Conservation (phyloP, 371 early-diverging fungal species). For the Mucor racemosus region DNA sequence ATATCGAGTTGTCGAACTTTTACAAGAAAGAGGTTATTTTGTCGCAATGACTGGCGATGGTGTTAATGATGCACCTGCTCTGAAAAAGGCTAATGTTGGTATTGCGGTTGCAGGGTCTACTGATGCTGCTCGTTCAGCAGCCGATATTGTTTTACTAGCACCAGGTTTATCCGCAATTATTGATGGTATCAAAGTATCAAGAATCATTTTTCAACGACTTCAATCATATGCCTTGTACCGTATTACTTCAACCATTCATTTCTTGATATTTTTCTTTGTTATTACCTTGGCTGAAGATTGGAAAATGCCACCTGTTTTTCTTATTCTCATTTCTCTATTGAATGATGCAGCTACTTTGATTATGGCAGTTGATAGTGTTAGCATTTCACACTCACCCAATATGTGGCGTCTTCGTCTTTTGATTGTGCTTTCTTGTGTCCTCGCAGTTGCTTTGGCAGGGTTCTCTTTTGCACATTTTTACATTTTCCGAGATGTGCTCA, state of each 20-base stretch:
- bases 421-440: constrained; percentile 76
- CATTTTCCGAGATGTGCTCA: constrained; percentile 66
- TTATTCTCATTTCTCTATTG: constrained; percentile 84
- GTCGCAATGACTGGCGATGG: constrained; percentile 88
- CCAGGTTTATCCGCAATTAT: constrained; percentile 90
- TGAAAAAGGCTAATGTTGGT: constrained; percentile 70
- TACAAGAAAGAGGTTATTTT: constrained; percentile 52
- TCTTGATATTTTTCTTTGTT: constrained; percentile 91
- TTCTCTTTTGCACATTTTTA: constrained; percentile 88
- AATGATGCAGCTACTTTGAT: constrained; percentile 93
- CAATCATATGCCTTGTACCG: constrained; percentile 90
- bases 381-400: constrained; percentile 81
- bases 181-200: constrained; percentile 82
- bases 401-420: constrained; percentile 90
- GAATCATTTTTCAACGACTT: constrained; percentile 92
- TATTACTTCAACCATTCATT: constrained; percentile 92
- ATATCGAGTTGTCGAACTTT: constrained; percentile 61
- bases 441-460: constrained; percentile 72
- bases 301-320: constrained; percentile 81
- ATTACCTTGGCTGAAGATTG: constrained; percentile 81
- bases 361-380: constrained; percentile 90
- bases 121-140: constrained; percentile 92
- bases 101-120: constrained; percentile 82
- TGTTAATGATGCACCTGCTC: constrained; percentile 88
- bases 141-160: constrained; percentile 92